Evolutionary conservation across 2,329 filamentous ascomycete species (phyloP).

Genomic region (Ambrosiella beaveri): DNA sequence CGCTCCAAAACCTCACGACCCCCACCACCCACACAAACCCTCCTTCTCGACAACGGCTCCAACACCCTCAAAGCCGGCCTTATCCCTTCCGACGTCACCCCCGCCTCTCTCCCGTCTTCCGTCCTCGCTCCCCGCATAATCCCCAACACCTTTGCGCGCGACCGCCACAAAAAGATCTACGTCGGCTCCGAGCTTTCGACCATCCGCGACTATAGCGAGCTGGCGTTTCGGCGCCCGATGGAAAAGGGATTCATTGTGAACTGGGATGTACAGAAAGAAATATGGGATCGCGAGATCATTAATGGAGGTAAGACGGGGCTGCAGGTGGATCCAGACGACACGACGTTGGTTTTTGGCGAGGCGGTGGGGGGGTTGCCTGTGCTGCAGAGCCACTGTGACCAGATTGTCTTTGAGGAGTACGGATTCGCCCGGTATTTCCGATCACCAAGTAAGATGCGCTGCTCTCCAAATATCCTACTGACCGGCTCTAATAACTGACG

Average conservation of each 20-base stretch:
- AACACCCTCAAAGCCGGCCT: constrained; percentile 85
- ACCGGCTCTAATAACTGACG: neutral
- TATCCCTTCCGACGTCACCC: constrained; percentile 28
- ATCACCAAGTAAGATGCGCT: constrained; percentile 38
- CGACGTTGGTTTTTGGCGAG: constrained; percentile 72
- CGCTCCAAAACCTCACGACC: constrained; percentile 36
- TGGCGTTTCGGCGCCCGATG: constrained; percentile 71
- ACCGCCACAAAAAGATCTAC: constrained; percentile 62
- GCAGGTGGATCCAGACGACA: constrained; percentile 59
- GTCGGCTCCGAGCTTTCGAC: constrained; percentile 61
- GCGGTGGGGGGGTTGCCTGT: constrained; percentile 66
- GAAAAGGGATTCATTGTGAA: constrained; percentile 92
- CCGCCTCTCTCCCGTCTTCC: constrained; percentile 16
- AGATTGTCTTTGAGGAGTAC: constrained; percentile 96
- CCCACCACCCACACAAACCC: constrained; percentile 44
- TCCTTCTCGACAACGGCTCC: constrained; percentile 87
- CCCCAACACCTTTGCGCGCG: constrained; percentile 77
- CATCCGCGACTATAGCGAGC: constrained; percentile 78
- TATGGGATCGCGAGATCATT: constrained; percentile 85
- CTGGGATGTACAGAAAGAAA: constrained; percentile 89
- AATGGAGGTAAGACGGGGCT: constrained; percentile 38
- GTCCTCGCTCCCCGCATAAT: constrained; percentile 42
- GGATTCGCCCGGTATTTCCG: constrained; percentile 77
- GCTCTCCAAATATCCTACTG: neutral
- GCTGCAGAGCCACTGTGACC: constrained; percentile 78